Conservation (phyloP, 2,329 filamentous ascomycete genomes). For the Aspergillus candidus region DNA sequence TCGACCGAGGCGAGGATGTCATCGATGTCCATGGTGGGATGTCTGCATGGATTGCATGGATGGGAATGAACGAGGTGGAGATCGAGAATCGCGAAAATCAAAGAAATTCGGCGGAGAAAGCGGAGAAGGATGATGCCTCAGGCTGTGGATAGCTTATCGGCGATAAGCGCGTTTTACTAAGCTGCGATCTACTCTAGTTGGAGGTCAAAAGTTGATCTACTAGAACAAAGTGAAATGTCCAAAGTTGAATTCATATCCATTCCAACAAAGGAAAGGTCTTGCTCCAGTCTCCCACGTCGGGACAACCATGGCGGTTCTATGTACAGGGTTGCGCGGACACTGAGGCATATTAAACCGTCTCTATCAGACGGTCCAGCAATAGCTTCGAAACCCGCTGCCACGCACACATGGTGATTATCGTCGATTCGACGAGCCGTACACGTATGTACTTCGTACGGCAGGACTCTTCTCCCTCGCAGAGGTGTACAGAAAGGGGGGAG, state of each 20-base stretch:
- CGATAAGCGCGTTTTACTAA: slow-evolving; percentile 4
- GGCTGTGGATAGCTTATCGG: not conserved
- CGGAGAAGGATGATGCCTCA: slow-evolving; percentile 3
- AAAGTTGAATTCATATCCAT: slow-evolving; percentile 14
- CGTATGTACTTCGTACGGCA: slow-evolving; percentile 26
- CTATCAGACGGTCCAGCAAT: slow-evolving; percentile 5
- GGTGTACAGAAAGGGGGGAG: slow-evolving; percentile 25
- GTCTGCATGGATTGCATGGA: not conserved
- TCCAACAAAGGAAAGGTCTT: slow-evolving; percentile 28
- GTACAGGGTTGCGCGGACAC: slow-evolving; percentile 2
- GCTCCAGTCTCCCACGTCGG: slow-evolving; percentile 21
- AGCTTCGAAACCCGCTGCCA: slow-evolving; percentile 10
- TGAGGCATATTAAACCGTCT: slow-evolving; percentile 2
- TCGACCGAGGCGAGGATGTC: slow-evolving; percentile 73
- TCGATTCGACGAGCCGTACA: slow-evolving; percentile 15
- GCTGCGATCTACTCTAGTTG: not conserved
- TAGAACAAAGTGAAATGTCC: not conserved
- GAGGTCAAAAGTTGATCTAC: too few species aligned
- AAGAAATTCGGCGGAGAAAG: not conserved
- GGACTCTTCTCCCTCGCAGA: slow-evolving; percentile 13
- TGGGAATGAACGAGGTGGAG: slow-evolving; percentile 1
- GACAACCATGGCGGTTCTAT: slow-evolving; percentile 6
- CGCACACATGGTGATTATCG: slow-evolving; percentile 12
- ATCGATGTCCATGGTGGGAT: slow-evolving; percentile 64
- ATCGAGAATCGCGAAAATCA: slow-evolving; percentile 3